phyloP scores from a whole-genome alignment of 1,139 yeast genomes.

The Yamadazyma epiphylla region DNA sequence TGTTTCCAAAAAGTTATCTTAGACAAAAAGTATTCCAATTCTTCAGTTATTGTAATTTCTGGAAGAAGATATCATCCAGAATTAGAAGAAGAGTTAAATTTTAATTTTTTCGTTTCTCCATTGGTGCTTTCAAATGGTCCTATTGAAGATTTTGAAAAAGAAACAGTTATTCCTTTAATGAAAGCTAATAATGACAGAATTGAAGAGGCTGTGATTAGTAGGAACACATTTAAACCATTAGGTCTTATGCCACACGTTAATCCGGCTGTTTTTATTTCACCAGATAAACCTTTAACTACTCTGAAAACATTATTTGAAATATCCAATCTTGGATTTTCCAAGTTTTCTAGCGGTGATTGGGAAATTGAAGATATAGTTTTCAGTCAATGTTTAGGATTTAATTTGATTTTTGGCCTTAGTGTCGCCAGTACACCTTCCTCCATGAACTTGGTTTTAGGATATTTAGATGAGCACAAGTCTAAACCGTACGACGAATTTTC shows the following conservation, averaged over 20 bases:
- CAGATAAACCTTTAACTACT: slow-evolving; percentile 8
- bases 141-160: slow-evolving; percentile 4
- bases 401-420: slow-evolving; percentile 17
- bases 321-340: slow-evolving; percentile 24
- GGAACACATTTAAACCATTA: slow-evolving; percentile 14
- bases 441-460: slow-evolving; percentile 19
- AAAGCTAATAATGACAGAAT: slow-evolving; percentile 8
- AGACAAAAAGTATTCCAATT: slow-evolving; percentile 10
- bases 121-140: slow-evolving; percentile 12
- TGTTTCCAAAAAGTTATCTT: slow-evolving; percentile 21
- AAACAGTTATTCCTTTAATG: slow-evolving; percentile 7
- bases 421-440: slow-evolving; percentile 19
- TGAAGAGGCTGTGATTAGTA: slow-evolving; percentile 8
- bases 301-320: slow-evolving; percentile 16
- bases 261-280: slow-evolving; percentile 10
- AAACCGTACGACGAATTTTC: slow-evolving; percentile 1
- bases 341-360: slow-evolving; percentile 12
- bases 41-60: slow-evolving; percentile 15
- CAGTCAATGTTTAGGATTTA: slow-evolving; percentile 22
- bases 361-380: slow-evolving; percentile 20
- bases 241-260: slow-evolving; percentile 17
- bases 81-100: slow-evolving; percentile 10
- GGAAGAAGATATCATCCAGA: slow-evolving; percentile 25
- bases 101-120: slow-evolving; percentile 17
- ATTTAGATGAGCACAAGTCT: slow-evolving; percentile 13